These are phyloP conservation scores for Danielia oregonensis DNA, from an alignment of 805 yeast genomes.

Conservation along the genomic window DNA sequence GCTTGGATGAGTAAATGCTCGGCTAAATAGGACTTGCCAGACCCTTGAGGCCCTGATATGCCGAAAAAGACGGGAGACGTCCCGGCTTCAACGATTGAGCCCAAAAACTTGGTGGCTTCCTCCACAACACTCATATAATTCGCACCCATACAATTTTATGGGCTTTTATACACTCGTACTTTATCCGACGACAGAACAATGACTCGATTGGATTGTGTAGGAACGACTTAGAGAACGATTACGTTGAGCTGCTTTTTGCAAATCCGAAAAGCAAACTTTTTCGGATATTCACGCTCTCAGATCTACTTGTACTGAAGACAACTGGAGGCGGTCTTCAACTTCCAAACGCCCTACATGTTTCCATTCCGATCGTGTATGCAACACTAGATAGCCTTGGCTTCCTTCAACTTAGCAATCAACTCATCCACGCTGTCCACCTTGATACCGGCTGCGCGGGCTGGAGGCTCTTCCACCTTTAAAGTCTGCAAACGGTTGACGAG, in stretches of 20 bases:
- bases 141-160: too few species aligned
- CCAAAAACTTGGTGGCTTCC: too few species aligned
- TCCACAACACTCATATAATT: too few species aligned
- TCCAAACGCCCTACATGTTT: slow-evolving; percentile 27
- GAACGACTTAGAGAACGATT: too few species aligned
- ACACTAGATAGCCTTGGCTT: slow-evolving; percentile 57
- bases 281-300: not conserved
- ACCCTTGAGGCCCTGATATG: slow-evolving; percentile 74
- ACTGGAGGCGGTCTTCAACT: slow-evolving; percentile 29
- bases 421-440: slow-evolving; percentile 82
- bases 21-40: slow-evolving; percentile 66
- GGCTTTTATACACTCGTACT: too few species aligned
- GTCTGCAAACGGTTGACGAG: slow-evolving; percentile 61
- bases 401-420: slow-evolving; percentile 73
- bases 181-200: too few species aligned
- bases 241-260: too few species aligned
- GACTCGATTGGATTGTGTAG: too few species aligned
- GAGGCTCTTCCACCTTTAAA: slow-evolving; percentile 79
- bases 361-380: slow-evolving; percentile 26
- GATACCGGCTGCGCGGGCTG: slow-evolving; percentile 74
- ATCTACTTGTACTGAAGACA: slow-evolving; percentile 30
- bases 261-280: too few species aligned
- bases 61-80: slow-evolving; percentile 58
- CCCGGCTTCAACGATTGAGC: too few species aligned
- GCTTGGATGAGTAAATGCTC: slow-evolving; percentile 35